Conservation (phyloP, 208 protist species). For the Trypanosoma scelopori region DNA sequence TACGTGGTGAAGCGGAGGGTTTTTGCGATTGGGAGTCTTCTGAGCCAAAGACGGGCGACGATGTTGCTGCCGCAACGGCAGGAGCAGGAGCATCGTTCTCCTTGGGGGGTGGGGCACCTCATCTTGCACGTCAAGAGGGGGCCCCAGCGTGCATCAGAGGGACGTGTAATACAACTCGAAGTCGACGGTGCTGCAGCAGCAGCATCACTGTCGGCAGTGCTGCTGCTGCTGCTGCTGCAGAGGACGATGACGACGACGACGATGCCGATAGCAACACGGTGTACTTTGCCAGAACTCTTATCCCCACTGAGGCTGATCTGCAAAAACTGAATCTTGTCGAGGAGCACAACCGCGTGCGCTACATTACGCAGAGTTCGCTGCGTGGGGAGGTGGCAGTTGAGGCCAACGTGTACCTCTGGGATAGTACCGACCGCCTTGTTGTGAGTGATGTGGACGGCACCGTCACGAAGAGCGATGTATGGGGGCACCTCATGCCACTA, state of each 20-base stretch:
- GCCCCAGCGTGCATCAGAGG: too few species aligned
- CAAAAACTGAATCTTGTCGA: conserved; percentile 81
- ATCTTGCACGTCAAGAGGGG: neutral
- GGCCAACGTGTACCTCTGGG: conserved; percentile 94
- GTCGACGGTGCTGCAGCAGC: too few species aligned
- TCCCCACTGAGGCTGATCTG: conserved; percentile 90
- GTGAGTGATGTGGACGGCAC: conserved; percentile 99
- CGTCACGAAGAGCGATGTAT: conserved; percentile 96
- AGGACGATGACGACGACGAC: neutral
- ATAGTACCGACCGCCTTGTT: conserved; percentile 91
- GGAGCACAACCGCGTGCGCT: conserved; percentile 92
- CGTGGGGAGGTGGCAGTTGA: conserved; percentile 71
- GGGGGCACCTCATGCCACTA: conserved; percentile 93
- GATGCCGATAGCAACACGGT: conserved; percentile 2
- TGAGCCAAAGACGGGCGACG: neutral
- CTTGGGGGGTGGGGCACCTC: neutral
- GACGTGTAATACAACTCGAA: too few species aligned
- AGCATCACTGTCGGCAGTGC: too few species aligned
- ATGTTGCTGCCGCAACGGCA: neutral
- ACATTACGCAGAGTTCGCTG: conserved; percentile 80
- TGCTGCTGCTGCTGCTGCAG: too few species aligned
- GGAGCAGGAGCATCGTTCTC: too few species aligned
- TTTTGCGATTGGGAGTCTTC: neutral
- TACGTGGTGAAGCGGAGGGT: neutral
- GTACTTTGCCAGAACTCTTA: conserved; percentile 72